Evolutionary conservation across 768 basidiomycete species (phyloP).

Genomic region (Tulasnella sp.): DNA sequence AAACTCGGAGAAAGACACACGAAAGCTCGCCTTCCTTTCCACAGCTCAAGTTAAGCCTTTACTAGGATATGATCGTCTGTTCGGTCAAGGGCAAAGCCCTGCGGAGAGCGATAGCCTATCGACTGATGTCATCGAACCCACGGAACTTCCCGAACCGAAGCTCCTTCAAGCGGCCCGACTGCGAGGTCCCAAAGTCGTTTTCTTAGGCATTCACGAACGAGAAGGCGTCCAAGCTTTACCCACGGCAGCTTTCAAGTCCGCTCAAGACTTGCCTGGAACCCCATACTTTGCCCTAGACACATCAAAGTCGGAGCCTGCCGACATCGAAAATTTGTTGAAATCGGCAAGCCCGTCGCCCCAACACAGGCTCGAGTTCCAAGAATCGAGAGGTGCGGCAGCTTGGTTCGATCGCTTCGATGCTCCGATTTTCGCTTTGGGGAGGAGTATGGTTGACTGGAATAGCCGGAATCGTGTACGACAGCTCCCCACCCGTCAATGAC

Average conservation of each 20-base stretch:
- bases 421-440: slow-evolving; percentile 62
- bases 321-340: slow-evolving; percentile 24
- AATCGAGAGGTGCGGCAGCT: slow-evolving; percentile 47
- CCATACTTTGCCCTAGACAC: slow-evolving; percentile 81
- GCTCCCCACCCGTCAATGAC: not conserved
- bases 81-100: slow-evolving; percentile 52
- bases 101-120: slow-evolving; percentile 22
- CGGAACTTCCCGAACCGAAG: not conserved
- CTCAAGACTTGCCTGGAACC: slow-evolving; percentile 60
- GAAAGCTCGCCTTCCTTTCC: slow-evolving; percentile 39
- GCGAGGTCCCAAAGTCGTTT: slow-evolving; percentile 50
- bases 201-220: slow-evolving; percentile 66
- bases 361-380: slow-evolving; percentile 42
- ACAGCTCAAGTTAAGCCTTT: slow-evolving; percentile 52
- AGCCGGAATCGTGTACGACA: slow-evolving; percentile 60
- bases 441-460: slow-evolving; percentile 91
- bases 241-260: slow-evolving; percentile 46
- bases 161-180: slow-evolving; percentile 47
- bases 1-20: slow-evolving; percentile 14
- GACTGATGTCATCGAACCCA: slow-evolving; percentile 1
- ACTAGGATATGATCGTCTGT: slow-evolving; percentile 53
- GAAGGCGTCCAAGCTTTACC: slow-evolving; percentile 42
- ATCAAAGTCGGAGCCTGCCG: slow-evolving; percentile 29
- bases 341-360: slow-evolving; percentile 11
- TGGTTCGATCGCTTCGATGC: slow-evolving; percentile 53